A percentile compares a stretch with the other conserved stretches of the same genome.
Evolutionary conservation across 345 rosid genomes (phyloP).

Genomic region (Bruguiera parviflora): DNA sequence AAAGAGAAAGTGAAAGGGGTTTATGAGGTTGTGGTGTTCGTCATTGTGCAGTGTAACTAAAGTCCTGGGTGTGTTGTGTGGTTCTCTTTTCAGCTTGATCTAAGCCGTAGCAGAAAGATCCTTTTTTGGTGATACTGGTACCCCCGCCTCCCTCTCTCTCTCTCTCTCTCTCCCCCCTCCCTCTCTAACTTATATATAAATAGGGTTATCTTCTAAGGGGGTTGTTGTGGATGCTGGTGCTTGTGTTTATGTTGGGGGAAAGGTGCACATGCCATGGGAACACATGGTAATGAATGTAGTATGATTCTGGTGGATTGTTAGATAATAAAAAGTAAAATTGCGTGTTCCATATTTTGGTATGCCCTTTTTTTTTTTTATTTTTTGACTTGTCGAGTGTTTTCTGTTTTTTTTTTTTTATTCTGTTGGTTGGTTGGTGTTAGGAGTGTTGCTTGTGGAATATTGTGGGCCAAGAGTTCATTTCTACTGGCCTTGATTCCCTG

Average conservation of each 20-base stretch:
- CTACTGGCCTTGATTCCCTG: slow-evolving; percentile 5
- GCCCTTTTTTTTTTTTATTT: too few species aligned
- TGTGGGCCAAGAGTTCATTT: slow-evolving; percentile 18
- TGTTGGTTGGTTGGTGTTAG: slow-evolving; percentile 2
- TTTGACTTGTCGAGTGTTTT: too few species aligned
- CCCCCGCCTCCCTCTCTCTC: slow-evolving; percentile 10
- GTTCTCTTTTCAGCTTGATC: slow-evolving; percentile 56
- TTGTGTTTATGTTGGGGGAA: slow-evolving; percentile 10
- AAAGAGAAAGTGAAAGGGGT: slow-evolving; percentile 23
- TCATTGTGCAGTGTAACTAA: slow-evolving; percentile 24
- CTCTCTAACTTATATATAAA: not conserved
- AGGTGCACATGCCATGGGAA: slow-evolving; percentile 3
- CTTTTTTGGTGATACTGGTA: slow-evolving; percentile 41
- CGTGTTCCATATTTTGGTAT: not conserved
- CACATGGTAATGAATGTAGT: not conserved
- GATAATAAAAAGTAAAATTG: not conserved
- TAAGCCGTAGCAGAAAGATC: slow-evolving; percentile 44
- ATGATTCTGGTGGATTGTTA: slow-evolving; percentile 2
- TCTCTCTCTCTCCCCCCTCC: too few species aligned
- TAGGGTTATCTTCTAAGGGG: not conserved
- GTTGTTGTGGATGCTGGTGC: slow-evolving; percentile 20
- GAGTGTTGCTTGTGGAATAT: slow-evolving; percentile 13
- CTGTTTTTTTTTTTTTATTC: not conserved
- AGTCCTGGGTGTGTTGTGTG: slow-evolving; percentile 42
- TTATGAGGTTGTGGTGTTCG: slow-evolving; percentile 49